These are phyloP conservation scores for Lathyrus sativus DNA, from an alignment of 306 rosid genomes.

Conservation along the genomic window DNA sequence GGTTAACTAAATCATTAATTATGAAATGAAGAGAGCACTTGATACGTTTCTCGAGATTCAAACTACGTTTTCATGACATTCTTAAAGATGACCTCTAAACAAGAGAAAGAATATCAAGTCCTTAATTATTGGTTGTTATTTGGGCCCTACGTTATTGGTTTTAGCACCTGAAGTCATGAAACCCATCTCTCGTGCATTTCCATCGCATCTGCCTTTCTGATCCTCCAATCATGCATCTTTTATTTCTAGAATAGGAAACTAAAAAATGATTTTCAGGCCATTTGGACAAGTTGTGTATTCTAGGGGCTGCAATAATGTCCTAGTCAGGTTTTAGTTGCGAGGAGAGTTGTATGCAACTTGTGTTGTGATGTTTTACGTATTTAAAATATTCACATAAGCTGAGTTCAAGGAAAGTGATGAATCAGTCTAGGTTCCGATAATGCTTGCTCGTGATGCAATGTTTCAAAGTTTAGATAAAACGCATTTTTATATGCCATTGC, in stretches of 20 bases:
- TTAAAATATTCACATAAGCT: neutral
- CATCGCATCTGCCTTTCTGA: constrained; percentile 5
- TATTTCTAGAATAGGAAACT: neutral
- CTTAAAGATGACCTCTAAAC: too few species aligned
- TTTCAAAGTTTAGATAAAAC: constrained; percentile 9
- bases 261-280: neutral
- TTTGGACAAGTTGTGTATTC: constrained; percentile 34
- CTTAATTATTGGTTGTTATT: neutral
- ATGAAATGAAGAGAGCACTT: too few species aligned
- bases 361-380: constrained; percentile 13
- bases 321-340: constrained; percentile 33
- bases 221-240: constrained; percentile 25
- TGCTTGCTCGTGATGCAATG: neutral
- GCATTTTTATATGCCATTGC: constrained; percentile 25
- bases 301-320: neutral
- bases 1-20: too few species aligned
- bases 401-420: constrained; percentile 17
- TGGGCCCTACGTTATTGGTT: constrained; percentile 39
- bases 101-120: neutral
- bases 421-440: constrained; percentile 32
- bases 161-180: constrained; percentile 26
- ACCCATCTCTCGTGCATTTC: constrained; percentile 9
- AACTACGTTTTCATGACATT: too few species aligned
- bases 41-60: too few species aligned
- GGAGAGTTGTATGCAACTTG: constrained; percentile 29